Base-by-base conservation (phyloP, 441 rosid genomes). In the Viola pubescens region DNA sequence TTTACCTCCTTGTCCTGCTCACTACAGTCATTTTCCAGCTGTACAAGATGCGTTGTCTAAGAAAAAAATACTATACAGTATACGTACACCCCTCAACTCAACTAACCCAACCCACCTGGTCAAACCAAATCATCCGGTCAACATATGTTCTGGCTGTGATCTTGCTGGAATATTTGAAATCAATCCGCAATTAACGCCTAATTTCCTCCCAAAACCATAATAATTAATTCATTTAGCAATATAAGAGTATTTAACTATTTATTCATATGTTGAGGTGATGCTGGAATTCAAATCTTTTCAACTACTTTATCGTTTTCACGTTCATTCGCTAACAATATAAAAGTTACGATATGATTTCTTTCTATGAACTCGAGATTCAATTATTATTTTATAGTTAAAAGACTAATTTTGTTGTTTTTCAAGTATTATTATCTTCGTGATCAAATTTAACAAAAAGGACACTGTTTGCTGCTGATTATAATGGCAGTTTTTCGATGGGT, bases 11-110 rank as follows among this genome's bases (percentile, higher is more conserved):
- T 70, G 80, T 79, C 78, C 75, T 70, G 65, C 63, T 26, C 34
- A 26, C 34, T 66, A 63, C 75, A 56, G 61, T 71, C 34, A 26
- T 26, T 26, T 62, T 79, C 82, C 87, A 82, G 81, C 87, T 82
- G 81, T 77, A 57, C 56, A 26, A 26, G 34, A 1, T 57, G 59
- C 3, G 11, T 51, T 19, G 45, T 0, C 44, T 58, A 37, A 13
- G 38, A 16, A 39, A 0, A 9, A 6, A 4, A 59, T 0, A 7
- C 62, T 4, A 16, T 26, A 26, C 19, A 16, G 19, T 16, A 16
- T 16, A 16, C 19, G 19, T 26, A 26, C 34, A 26, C 34, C 34
- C 34, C 34, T 26, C 34, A 26, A 26, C 54, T 34, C 53, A 60
- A 55, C 56, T 26, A 19, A 60, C 51, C 68, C 53, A 5, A 61